Evolutionary conservation across 2,329 filamentous ascomycete species (phyloP).

Genomic region (Phoma sp.): DNA sequence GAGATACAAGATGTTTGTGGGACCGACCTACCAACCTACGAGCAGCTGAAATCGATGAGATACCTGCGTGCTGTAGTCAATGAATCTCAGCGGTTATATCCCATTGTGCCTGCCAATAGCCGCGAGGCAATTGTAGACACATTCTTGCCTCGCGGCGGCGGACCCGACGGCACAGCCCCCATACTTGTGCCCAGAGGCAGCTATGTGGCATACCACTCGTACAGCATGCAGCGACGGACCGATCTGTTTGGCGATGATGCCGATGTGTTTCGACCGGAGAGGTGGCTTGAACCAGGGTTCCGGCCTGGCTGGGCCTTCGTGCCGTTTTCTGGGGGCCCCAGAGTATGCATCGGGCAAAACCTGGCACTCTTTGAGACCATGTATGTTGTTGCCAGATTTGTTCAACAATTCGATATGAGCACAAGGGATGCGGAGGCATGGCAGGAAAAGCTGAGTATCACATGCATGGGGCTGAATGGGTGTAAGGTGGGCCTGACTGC

Average conservation of each 20-base stretch:
- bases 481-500: slow-evolving; percentile 24
- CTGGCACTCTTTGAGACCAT: slow-evolving; percentile 32
- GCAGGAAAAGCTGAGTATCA: slow-evolving; percentile 32
- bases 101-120: slow-evolving; percentile 39
- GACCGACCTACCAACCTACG: slow-evolving; percentile 26
- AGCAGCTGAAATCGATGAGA: slow-evolving; percentile 38
- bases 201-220: slow-evolving; percentile 21
- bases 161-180: slow-evolving; percentile 31
- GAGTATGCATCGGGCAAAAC: slow-evolving; percentile 38
- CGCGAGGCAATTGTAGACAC: slow-evolving; percentile 37
- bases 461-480: slow-evolving; percentile 24
- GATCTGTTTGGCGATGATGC: slow-evolving; percentile 45
- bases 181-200: slow-evolving; percentile 37
- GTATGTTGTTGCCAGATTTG: slow-evolving; percentile 29
- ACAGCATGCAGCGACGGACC: slow-evolving; percentile 36
- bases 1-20: slow-evolving; percentile 56
- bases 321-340: slow-evolving; percentile 36
- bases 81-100: slow-evolving; percentile 40
- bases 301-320: slow-evolving; percentile 38
- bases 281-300: slow-evolving; percentile 38
- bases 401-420: slow-evolving; percentile 30
- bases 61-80: slow-evolving; percentile 39
- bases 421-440: slow-evolving; percentile 26
- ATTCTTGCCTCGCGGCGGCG: slow-evolving; percentile 39
- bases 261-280: slow-evolving; percentile 36